Conservation (phyloP, 139 green algal genomes). For the Chlorella sp. region DNA sequence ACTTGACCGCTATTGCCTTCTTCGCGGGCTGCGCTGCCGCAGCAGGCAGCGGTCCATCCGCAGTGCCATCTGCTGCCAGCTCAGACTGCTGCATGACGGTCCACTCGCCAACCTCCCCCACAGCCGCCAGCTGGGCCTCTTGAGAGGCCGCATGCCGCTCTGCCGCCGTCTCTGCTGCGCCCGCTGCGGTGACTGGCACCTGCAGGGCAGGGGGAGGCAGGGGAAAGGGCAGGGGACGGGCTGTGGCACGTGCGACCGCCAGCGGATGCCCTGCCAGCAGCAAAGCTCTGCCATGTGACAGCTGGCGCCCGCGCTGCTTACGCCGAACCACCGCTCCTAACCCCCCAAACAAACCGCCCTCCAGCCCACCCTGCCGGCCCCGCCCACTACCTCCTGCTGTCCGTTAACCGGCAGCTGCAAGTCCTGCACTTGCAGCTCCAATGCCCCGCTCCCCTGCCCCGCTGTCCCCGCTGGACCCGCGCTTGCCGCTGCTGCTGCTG, state of each 20-base stretch:
- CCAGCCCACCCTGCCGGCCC: too few species aligned
- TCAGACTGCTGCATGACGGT: slow-evolving; percentile 4
- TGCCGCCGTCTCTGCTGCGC: background rate
- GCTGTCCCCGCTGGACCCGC: background rate
- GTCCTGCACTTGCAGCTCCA: background rate
- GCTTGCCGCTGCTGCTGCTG: background rate
- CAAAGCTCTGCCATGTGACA: too few species aligned
- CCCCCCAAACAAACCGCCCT: too few species aligned
- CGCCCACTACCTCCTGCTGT: background rate
- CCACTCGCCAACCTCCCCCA: slow-evolving; percentile 31
- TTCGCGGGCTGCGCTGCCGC: background rate
- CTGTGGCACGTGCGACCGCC: too few species aligned
- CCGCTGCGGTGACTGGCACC: background rate
- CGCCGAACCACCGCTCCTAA: too few species aligned
- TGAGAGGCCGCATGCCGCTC: slow-evolving; percentile 1
- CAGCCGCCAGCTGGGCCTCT: slow-evolving; percentile 16
- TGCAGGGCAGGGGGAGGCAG: background rate
- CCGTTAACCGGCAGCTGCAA: background rate
- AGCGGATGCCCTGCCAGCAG: too few species aligned
- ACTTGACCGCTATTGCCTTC: slow-evolving; percentile 26
- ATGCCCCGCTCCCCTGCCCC: background rate
- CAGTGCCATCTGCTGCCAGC: background rate
- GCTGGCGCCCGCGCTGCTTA: too few species aligned
- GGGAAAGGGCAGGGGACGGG: background rate
- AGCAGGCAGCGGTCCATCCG: background rate